Conservation (phyloP, 768 basidiomycete species). For the Russula foetens region DNA sequence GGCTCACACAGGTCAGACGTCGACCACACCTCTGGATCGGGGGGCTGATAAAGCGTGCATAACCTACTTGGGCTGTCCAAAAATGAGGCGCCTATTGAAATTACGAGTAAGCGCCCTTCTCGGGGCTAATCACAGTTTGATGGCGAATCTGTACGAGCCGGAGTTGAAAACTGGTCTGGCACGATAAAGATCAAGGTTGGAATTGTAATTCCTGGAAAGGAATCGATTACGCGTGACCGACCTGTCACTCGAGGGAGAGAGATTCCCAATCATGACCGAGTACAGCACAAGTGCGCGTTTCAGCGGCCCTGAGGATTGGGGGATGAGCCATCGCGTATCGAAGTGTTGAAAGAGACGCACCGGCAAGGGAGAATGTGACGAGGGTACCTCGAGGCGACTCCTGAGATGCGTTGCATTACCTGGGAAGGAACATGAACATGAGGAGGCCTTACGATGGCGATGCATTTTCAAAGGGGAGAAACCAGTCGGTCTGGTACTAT, state of each 20-base stretch:
- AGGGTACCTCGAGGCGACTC: slow-evolving; percentile 14
- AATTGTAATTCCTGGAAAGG: not conserved
- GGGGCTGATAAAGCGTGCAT: slow-evolving; percentile 1
- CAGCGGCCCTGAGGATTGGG: not conserved
- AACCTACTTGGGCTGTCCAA: not conserved
- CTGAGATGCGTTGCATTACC: not conserved
- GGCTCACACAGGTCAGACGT: not conserved
- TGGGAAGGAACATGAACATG: slow-evolving; percentile 12
- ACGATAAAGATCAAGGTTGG: slow-evolving; percentile 16
- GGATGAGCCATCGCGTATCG: not conserved
- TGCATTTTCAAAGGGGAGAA: not conserved
- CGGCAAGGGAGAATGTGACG: not conserved
- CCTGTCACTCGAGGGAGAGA: not conserved
- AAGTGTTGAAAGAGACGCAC: slow-evolving; percentile 2
- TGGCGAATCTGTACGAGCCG: not conserved
- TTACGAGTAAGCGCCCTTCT: not conserved
- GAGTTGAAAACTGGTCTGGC: not conserved
- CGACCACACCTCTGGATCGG: not conserved
- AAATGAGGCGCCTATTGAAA: not conserved
- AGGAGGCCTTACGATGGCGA: slow-evolving; percentile 17
- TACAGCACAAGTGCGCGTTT: not conserved
- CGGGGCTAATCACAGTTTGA: slow-evolving; percentile 5
- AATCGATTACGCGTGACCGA: slow-evolving; percentile 4
- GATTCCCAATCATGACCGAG: not conserved
- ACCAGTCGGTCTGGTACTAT: not conserved